Percentiles rank a stretch among this genome's conserved stretches.
phyloP scores from a whole-genome alignment of 352 stramenopile genomes.

The Pythium pyrilobum region DNA sequence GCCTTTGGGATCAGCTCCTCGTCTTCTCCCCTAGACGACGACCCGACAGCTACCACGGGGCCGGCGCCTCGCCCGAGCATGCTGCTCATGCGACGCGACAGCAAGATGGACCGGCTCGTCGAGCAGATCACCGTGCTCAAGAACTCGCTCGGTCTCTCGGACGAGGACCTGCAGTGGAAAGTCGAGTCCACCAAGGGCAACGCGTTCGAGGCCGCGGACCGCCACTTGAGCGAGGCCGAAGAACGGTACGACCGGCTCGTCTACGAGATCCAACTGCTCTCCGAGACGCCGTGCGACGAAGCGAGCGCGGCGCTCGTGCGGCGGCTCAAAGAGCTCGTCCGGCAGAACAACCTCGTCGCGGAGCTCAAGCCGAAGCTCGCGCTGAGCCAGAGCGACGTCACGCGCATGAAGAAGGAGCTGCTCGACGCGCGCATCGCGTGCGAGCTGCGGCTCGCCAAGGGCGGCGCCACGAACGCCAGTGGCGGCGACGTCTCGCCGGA shows the following conservation, averaged over 20 bases:
- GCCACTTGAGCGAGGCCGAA: slow-evolving; percentile 43
- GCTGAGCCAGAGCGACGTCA: slow-evolving; percentile 30
- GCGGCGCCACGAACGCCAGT: neutral
- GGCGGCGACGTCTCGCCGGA: neutral
- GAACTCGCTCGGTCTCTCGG: slow-evolving; percentile 58
- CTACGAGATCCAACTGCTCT: slow-evolving; percentile 58
- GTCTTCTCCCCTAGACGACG: neutral
- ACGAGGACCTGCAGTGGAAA: slow-evolving; percentile 78
- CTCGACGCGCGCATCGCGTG: slow-evolving; percentile 31
- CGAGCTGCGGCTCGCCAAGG: slow-evolving; percentile 37
- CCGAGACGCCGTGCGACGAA: slow-evolving; percentile 50
- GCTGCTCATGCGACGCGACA: slow-evolving; percentile 29
- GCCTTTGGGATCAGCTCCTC: too few relatives aligned
- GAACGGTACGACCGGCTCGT: slow-evolving; percentile 63
- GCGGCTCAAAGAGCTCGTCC: slow-evolving; percentile 27
- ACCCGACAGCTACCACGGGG: neutral
- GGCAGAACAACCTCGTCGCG: slow-evolving; percentile 32
- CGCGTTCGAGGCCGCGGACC: slow-evolving; percentile 57
- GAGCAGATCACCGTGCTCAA: slow-evolving; percentile 77
- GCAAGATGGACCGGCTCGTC: slow-evolving; percentile 56
- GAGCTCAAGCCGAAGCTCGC: slow-evolving; percentile 33
- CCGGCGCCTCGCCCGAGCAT: neutral
- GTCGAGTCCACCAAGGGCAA: slow-evolving; percentile 73
- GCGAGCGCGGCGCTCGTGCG: slow-evolving; percentile 35
- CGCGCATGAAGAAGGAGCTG: slow-evolving; percentile 38